Conservation (phyloP, 176 grass and related monocot species). For the Bonia amplexicaulis region DNA sequence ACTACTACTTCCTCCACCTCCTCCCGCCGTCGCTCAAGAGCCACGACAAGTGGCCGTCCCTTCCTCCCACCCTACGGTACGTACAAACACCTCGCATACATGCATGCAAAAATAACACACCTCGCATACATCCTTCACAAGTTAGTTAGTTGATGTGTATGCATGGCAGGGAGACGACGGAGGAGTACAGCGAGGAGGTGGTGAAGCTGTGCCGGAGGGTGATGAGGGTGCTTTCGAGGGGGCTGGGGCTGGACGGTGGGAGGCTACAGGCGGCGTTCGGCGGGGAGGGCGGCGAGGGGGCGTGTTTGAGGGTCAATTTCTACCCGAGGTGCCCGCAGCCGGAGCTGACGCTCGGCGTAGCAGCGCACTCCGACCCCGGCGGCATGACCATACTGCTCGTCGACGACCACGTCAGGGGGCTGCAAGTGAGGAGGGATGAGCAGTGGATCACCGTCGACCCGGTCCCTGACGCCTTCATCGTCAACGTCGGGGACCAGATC, state of each 20-base stretch:
- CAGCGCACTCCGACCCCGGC: constrained; percentile 78
- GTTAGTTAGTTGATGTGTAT: not conserved
- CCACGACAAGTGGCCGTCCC: constrained; percentile 74
- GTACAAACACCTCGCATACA: not conserved
- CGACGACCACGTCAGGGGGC: constrained; percentile 61
- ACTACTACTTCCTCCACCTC: constrained; percentile 85
- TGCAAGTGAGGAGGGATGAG: constrained; percentile 51
- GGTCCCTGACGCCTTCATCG: constrained; percentile 55
- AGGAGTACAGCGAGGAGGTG: constrained; percentile 62
- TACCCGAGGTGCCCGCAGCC: constrained; percentile 87
- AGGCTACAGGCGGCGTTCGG: constrained; percentile 57
- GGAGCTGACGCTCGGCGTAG: constrained; percentile 72
- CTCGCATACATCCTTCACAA: not conserved
- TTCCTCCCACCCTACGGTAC: constrained; percentile 46
- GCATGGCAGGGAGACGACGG: constrained; percentile 47
- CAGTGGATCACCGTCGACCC: constrained; percentile 68
- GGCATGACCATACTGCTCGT: constrained; percentile 78
- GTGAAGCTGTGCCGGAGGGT: constrained; percentile 41
- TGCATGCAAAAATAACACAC: not conserved
- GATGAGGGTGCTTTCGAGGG: constrained; percentile 47
- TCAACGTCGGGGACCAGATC: constrained; percentile 85
- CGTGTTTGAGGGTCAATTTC: constrained; percentile 72
- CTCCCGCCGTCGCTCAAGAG: constrained; percentile 48
- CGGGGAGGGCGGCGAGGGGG: constrained; percentile 39
- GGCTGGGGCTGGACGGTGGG: constrained; percentile 45